These are phyloP conservation scores for Yamadazyma kitorensis DNA, from an alignment of 805 yeast species.

Conservation along the genomic window DNA sequence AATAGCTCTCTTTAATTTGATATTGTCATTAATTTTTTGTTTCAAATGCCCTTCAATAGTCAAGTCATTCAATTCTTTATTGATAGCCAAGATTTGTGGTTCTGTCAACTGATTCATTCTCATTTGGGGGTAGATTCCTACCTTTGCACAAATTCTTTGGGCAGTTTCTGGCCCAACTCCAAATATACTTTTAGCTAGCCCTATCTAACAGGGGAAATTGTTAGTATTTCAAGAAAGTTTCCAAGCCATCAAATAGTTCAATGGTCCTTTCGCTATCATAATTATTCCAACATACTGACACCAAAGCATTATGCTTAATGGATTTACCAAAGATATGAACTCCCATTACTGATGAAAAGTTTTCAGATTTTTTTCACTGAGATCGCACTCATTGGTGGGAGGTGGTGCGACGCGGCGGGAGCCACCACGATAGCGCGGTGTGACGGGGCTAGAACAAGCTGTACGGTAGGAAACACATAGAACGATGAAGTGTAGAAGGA, in stretches of 20 bases:
- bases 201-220: constrained; percentile 45
- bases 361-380: too few species aligned
- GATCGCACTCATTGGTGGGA: too few species aligned
- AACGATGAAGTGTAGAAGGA: too few species aligned
- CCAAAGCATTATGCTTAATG: constrained; percentile 41
- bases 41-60: constrained; percentile 78
- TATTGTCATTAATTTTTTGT: constrained; percentile 74
- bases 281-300: constrained; percentile 26
- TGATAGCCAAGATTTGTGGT: constrained; percentile 78
- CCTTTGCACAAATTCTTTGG: constrained; percentile 72
- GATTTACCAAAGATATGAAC: constrained; percentile 45
- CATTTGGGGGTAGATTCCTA: constrained; percentile 91
- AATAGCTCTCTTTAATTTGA: constrained; percentile 70
- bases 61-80: constrained; percentile 82
- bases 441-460: too few species aligned
- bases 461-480: too few species aligned
- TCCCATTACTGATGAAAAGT: constrained; percentile 37
- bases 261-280: too few species aligned
- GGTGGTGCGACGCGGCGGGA: too few species aligned
- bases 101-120: constrained; percentile 91
- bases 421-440: too few species aligned
- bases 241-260: too few species aligned
- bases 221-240: constrained; percentile 16
- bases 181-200: constrained; percentile 76
- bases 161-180: constrained; percentile 84